Percentiles rank a stretch among this genome's conserved stretches.
Conservation (phyloP, 192 early-diverging fungal genomes). For the Oehlia diaphana region DNA sequence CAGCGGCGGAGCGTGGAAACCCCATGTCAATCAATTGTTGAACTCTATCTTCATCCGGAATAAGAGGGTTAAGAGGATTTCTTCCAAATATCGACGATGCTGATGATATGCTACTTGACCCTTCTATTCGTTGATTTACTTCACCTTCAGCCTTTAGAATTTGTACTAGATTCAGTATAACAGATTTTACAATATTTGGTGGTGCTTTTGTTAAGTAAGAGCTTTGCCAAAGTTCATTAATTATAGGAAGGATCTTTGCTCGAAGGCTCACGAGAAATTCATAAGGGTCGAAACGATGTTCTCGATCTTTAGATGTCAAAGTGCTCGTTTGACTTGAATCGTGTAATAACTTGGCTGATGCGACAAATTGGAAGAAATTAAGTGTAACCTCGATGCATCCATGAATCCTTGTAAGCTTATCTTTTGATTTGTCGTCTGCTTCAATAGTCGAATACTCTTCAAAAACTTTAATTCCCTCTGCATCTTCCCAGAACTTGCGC, state of each 20-base stretch:
- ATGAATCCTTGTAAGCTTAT: slow-evolving; percentile 42
- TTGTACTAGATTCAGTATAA: slow-evolving; percentile 64
- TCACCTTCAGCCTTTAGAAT: slow-evolving; percentile 79
- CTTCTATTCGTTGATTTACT: slow-evolving; percentile 34
- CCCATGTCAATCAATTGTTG: slow-evolving; percentile 87
- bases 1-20: slow-evolving; percentile 75
- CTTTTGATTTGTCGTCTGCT: slow-evolving; percentile 37
- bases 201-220: slow-evolving; percentile 56
- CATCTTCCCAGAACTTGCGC: slow-evolving; percentile 50
- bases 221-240: slow-evolving; percentile 66
- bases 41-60: slow-evolving; percentile 64
- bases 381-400: slow-evolving; percentile 57
- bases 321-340: slow-evolving; percentile 70
- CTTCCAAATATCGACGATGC: slow-evolving; percentile 41
- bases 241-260: slow-evolving; percentile 56
- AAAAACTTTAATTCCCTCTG: slow-evolving; percentile 31
- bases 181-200: slow-evolving; percentile 51
- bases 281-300: slow-evolving; percentile 68
- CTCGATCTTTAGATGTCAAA: slow-evolving; percentile 55
- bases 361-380: slow-evolving; percentile 64
- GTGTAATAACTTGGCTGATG: slow-evolving; percentile 68
- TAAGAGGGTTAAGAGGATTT: slow-evolving; percentile 29
- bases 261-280: slow-evolving; percentile 69
- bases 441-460: slow-evolving; percentile 31
- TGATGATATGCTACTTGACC: slow-evolving; percentile 13